phyloP scores from a whole-genome alignment of 257 asterid species.

The Forsythia viridissima region DNA sequence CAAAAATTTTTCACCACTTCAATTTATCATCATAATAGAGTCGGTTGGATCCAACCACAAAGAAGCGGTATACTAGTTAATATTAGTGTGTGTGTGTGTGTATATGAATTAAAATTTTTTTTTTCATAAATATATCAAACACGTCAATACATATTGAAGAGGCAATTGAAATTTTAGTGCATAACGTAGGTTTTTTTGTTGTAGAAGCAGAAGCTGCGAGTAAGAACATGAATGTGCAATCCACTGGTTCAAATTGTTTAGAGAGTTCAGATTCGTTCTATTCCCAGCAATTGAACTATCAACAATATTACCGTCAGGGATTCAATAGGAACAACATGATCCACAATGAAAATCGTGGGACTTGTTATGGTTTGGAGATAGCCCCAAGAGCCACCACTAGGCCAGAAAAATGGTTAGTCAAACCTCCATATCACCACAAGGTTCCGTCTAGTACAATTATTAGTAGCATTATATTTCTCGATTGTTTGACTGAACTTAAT shows the following conservation, averaged over 20 bases:
- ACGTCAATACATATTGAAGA: too few species aligned
- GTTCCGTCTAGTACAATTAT: not conserved
- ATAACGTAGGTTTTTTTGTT: not conserved
- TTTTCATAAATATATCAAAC: too few species aligned
- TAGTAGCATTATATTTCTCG: not conserved
- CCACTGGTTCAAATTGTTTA: slow-evolving; percentile 5
- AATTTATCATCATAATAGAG: too few species aligned
- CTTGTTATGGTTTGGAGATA: not conserved
- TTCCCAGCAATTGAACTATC: not conserved
- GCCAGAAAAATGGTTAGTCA: slow-evolving; percentile 23
- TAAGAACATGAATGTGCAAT: slow-evolving; percentile 24
- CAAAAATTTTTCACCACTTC: too few species aligned
- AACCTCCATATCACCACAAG: not conserved
- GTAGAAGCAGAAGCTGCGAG: slow-evolving; percentile 24
- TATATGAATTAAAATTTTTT: too few species aligned
- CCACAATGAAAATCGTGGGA: not conserved
- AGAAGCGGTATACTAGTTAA: too few species aligned
- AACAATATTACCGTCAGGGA: slow-evolving; percentile 10
- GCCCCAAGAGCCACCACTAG: not conserved
- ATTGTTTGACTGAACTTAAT: not conserved
- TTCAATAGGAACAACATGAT: not conserved
- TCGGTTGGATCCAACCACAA: too few species aligned
- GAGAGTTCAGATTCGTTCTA: not conserved
- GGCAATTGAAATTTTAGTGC: not conserved
- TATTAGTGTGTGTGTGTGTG: too few species aligned